phyloP scores from a whole-genome alignment of 805 yeast species.

The Pichia nanzhaoensis region DNA sequence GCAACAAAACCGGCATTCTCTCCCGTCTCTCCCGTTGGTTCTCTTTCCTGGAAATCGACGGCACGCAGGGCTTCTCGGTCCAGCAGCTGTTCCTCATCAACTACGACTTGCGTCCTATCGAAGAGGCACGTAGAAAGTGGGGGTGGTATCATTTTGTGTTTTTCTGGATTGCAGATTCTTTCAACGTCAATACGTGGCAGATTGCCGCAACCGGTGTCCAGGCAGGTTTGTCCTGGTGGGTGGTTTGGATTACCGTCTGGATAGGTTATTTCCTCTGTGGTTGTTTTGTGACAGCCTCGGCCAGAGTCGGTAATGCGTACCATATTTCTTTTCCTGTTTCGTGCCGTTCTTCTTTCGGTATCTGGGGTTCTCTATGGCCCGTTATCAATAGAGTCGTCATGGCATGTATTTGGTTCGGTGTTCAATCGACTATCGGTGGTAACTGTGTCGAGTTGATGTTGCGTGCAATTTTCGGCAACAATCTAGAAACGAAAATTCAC shows the following conservation, averaged over 20 bases:
- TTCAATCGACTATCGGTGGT: slow-evolving; percentile 81
- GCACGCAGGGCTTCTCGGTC: slow-evolving; percentile 35
- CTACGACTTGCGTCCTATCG: slow-evolving; percentile 75
- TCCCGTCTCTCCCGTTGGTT: slow-evolving; percentile 11
- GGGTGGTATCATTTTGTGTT: slow-evolving; percentile 72
- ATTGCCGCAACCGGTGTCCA: slow-evolving; percentile 81
- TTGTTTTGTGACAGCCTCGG: slow-evolving; percentile 58
- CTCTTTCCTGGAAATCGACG: slow-evolving; percentile 23
- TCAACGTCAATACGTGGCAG: slow-evolving; percentile 87
- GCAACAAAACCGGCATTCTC: too few species aligned
- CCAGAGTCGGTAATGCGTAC: slow-evolving; percentile 74
- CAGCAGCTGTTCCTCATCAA: slow-evolving; percentile 64
- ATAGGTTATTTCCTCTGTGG: slow-evolving; percentile 71
- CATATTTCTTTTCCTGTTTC: slow-evolving; percentile 84
- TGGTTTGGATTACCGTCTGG: slow-evolving; percentile 85
- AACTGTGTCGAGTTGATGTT: slow-evolving; percentile 76
- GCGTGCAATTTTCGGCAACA: slow-evolving; percentile 63
- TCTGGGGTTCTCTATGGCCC: slow-evolving; percentile 85
- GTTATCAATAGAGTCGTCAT: slow-evolving; percentile 80
- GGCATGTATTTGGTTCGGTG: slow-evolving; percentile 76
- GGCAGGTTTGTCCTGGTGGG: slow-evolving; percentile 85
- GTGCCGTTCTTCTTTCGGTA: slow-evolving; percentile 77
- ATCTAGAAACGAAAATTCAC: slow-evolving; percentile 55
- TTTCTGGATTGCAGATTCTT: slow-evolving; percentile 87
- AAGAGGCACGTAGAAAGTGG: slow-evolving; percentile 72